Evolutionary conservation across 208 protist species (phyloP).

Genomic region (Kentomonas sorsogonicus): DNA sequence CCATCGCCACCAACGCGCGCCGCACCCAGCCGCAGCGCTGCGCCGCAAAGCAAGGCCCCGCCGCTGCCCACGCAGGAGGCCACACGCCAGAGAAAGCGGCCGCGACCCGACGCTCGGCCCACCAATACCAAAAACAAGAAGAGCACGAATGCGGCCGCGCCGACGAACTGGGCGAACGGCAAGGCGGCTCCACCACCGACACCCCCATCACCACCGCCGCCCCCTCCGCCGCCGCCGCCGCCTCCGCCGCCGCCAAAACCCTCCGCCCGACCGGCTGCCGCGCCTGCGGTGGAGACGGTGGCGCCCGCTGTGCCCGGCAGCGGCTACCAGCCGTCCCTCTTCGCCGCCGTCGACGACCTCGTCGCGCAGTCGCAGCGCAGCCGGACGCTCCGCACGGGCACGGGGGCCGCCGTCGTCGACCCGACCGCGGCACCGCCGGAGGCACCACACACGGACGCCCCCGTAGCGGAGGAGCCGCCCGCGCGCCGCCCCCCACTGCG

Average conservation of each 20-base stretch:
- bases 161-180: not conserved
- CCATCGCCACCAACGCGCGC: not conserved
- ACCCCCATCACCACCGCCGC: not conserved
- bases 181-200: not conserved
- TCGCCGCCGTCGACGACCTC: slow-evolving; percentile 5
- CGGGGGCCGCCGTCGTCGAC: not conserved
- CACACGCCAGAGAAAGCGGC: slow-evolving; percentile 10
- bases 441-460: not conserved
- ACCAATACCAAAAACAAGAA: not conserved
- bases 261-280: slow-evolving; percentile 6
- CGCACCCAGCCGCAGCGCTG: not conserved
- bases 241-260: slow-evolving; percentile 7
- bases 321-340: not conserved
- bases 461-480: not conserved
- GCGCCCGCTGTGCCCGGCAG: not conserved
- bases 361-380: slow-evolving; percentile 5
- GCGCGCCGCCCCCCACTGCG: slow-evolving; percentile 16
- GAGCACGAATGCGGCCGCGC: too few relatives aligned
- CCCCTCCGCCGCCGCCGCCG: slow-evolving; percentile 6
- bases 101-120: slow-evolving; percentile 7
- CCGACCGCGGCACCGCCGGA: not conserved
- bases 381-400: not conserved
- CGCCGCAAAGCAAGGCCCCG: slow-evolving; percentile 7
- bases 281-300: not conserved
- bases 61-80: slow-evolving; percentile 1